Conservation (phyloP, 2,329 filamentous ascomycete genomes). For the Fusarium brevicatenulatum region DNA sequence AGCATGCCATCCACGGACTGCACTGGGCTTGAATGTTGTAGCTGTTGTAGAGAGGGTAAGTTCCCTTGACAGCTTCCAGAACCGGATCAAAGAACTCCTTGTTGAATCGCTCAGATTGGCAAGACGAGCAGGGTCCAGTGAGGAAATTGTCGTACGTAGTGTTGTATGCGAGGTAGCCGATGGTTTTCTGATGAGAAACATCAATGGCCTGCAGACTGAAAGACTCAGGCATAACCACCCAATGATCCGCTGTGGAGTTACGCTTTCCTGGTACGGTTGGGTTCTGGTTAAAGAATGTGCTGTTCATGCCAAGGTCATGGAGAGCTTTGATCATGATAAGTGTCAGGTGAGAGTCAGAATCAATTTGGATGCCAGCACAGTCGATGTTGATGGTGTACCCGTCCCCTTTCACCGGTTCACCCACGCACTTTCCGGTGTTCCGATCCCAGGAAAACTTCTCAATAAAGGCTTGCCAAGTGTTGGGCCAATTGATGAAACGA, state of each 20-base stretch:
- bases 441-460: conserved; percentile 55
- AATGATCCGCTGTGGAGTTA: conserved; percentile 45
- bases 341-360: conserved; percentile 53
- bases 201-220: conserved; percentile 51
- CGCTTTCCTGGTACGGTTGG: conserved; percentile 49
- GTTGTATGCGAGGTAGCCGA: conserved; percentile 51
- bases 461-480: conserved; percentile 53
- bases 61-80: conserved; percentile 51
- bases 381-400: conserved; percentile 52
- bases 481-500: conserved; percentile 54
- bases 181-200: conserved; percentile 45
- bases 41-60: conserved; percentile 52
- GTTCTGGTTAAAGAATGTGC: conserved; percentile 54
- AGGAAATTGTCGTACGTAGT: conserved; percentile 53
- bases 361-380: conserved; percentile 51
- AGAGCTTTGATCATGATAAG: conserved; percentile 53
- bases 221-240: conserved; percentile 54
- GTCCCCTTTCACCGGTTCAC: conserved; percentile 47
- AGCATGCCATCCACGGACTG: conserved; percentile 52
- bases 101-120: conserved; percentile 51
- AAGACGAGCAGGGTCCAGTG: conserved; percentile 50
- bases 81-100: conserved; percentile 52
- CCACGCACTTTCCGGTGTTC: conserved; percentile 49
- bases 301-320: conserved; percentile 51
- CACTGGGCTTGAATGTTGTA: conserved; percentile 53